Base-by-base conservation (phyloP, 345 rosid species). In the Arabis alpina region DNA sequence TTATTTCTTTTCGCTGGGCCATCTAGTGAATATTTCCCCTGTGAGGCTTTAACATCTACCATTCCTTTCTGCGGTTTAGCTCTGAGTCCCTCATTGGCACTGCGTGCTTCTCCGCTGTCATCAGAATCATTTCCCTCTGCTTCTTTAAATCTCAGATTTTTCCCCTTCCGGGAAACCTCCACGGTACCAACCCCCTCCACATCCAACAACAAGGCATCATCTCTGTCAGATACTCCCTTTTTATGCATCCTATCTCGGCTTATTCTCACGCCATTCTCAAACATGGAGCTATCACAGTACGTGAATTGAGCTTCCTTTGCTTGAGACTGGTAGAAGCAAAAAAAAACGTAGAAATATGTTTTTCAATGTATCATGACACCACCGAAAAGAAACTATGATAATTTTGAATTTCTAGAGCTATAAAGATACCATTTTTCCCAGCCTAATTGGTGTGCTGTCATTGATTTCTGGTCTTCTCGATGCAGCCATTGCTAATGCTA, bases 31-130 rank as follows among this genome's bases (percentile, higher is more conserved):
- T 19, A 19, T 19, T 19, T 82, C 80, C 70, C 80, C 70, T 67
- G 76, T 44, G 80, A 64, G 76, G 77, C 56, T 61, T 77, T 88
- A 60, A 34, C 50, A n/a, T 78, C 76, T 59, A 27, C 73, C 39
- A 82, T 77, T 57, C 80, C 73, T 74, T 73, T 80, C 3, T 50
- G 62, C 45, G 61, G 53, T 61, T 64, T 70, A 40, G 54, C 62
- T 77, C 64, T 81, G 72, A 77, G 80, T 60, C 86, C 87, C 84
- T 85, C 94, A 73, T 88, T 90, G 69, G 86, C 90, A 39, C 91
- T 89, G 77, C 87, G 83, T 42, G 91, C 92, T 81, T 84, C 98
- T 55, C 81, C 83, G 49, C 84, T 82, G 57, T 84, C 95, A 79
- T 85, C 96, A 71, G 80, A 85, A 56, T 63, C 55, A 76, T 71